Evolutionary conservation across 106 monocot genomes (phyloP).

Genomic region (Dioscorea zingiberensis): DNA sequence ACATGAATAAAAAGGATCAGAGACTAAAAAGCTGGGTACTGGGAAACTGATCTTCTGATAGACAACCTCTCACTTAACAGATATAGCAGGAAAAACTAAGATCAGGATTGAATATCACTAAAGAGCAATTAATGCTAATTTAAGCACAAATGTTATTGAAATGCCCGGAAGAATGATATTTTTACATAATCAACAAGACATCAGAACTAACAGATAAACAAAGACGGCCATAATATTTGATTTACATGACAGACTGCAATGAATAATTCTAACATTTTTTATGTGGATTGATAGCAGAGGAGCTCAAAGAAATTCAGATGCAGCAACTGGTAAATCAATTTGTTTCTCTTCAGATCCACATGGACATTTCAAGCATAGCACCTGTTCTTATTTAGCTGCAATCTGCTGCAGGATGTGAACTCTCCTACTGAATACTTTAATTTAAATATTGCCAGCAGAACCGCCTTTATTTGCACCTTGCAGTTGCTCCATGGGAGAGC

Average conservation of each 20-base stretch:
- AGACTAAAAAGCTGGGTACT: too few species aligned
- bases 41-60: too few species aligned
- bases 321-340: neutral
- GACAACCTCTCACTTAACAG: too few species aligned
- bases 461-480: constrained; percentile 69
- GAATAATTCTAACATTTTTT: neutral
- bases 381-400: neutral
- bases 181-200: neutral
- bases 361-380: neutral
- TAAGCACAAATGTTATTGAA: neutral
- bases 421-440: neutral
- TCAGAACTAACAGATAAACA: neutral
- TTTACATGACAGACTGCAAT: neutral
- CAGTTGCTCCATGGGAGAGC: constrained; percentile 90
- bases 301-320: neutral
- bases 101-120: too few species aligned
- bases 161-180: neutral
- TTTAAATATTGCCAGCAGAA: constrained; percentile 7
- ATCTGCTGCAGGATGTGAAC: neutral
- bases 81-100: too few species aligned
- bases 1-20: too few species aligned
- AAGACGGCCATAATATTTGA: neutral
- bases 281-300: neutral
- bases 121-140: too few species aligned
- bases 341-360: neutral